phyloP scores from a whole-genome alignment of 345 rosid genomes.

The Streptanthus diversifolius region DNA sequence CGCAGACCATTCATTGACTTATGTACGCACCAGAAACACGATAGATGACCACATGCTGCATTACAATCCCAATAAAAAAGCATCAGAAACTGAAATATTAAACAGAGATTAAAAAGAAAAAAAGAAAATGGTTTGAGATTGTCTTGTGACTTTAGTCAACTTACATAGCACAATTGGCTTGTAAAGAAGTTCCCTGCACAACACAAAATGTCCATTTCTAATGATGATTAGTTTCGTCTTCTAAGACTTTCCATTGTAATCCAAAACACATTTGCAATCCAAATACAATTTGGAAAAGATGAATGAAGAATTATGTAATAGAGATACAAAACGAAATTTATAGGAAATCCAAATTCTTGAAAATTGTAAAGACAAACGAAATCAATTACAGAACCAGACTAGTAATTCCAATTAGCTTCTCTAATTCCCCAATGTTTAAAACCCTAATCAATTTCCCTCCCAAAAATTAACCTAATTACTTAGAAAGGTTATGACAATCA shows the following conservation, averaged over 20 bases:
- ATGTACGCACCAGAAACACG: constrained; percentile 94
- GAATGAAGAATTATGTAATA: too few species aligned
- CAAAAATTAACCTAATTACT: not conserved
- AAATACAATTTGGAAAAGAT: too few species aligned
- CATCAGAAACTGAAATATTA: not conserved
- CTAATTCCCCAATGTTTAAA: not conserved
- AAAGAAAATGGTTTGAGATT: not conserved
- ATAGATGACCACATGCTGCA: constrained; percentile 83
- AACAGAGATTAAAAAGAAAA: not conserved
- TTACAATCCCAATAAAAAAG: not conserved
- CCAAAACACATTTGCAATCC: not conserved
- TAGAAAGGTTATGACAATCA: not conserved
- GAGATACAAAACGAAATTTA: too few species aligned
- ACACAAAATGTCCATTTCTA: not conserved
- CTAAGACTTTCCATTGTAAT: too few species aligned
- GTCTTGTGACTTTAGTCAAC: constrained; percentile 18
- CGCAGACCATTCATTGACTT: constrained; percentile 44
- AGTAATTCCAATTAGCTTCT: not conserved
- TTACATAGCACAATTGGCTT: constrained; percentile 80
- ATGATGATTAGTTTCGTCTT: not conserved
- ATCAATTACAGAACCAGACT: not conserved
- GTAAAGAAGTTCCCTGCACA: constrained; percentile 80
- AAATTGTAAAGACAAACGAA: not conserved
- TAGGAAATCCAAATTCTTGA: not conserved
- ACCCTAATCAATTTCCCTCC: not conserved